Conservation (phyloP, 2,329 filamentous ascomycete species). For the Juglanconis sp. region DNA sequence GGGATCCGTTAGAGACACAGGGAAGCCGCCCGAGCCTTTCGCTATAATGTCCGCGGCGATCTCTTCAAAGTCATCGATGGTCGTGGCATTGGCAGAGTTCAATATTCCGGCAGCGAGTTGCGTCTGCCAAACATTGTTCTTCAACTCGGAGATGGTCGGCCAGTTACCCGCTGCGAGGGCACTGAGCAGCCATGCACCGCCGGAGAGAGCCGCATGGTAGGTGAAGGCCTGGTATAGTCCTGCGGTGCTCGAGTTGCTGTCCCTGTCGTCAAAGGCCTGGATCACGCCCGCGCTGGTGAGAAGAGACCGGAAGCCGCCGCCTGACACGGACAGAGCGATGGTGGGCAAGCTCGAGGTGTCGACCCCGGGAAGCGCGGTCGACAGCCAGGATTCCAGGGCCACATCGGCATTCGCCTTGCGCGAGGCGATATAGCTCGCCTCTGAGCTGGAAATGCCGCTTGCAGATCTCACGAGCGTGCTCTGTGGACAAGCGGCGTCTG, state of each 20-base stretch:
- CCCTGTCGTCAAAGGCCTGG: slow-evolving; percentile 24
- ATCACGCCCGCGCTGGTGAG: slow-evolving; percentile 28
- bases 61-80: slow-evolving; percentile 1
- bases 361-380: slow-evolving; percentile 2
- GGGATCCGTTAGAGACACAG: slow-evolving; percentile 13
- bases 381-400: slow-evolving; percentile 10
- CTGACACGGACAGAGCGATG: slow-evolving; percentile 25
- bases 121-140: slow-evolving; percentile 8
- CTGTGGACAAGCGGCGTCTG: slow-evolving; percentile 1
- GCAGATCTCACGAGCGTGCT: slow-evolving; percentile 13
- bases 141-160: slow-evolving; percentile 17
- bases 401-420: slow-evolving; percentile 10
- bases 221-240: slow-evolving; percentile 22
- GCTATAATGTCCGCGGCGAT: slow-evolving; percentile 8
- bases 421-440: background rate
- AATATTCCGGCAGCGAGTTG: slow-evolving; percentile 13
- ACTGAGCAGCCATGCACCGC: slow-evolving; percentile 24
- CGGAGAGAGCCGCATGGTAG: slow-evolving; percentile 23
- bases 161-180: slow-evolving; percentile 20
- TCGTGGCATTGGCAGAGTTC: background rate
- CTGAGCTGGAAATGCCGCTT: slow-evolving; percentile 11
- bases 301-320: slow-evolving; percentile 28
- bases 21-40: slow-evolving; percentile 10
- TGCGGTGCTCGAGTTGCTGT: slow-evolving; percentile 18
- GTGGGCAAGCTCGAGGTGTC: slow-evolving; percentile 19